These are phyloP conservation scores for Ilyonectria robusta DNA, from an alignment of 2,329 filamentous ascomycete genomes.

Conservation along the genomic window DNA sequence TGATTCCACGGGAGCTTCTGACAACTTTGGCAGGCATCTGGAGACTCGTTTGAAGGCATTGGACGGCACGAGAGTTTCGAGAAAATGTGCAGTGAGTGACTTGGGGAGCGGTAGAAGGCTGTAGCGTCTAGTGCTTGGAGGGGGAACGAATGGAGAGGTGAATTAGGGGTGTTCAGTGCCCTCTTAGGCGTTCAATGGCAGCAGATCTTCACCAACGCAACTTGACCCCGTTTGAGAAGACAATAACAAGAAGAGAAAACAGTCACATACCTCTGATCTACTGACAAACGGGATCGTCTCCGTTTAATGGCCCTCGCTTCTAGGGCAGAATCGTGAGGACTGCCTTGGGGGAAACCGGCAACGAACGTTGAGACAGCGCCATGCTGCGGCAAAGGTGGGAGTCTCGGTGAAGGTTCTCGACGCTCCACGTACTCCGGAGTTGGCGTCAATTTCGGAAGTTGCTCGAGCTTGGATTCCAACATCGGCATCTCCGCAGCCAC, in stretches of 20 bases:
- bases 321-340: conserved; percentile 36
- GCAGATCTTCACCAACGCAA: neutral
- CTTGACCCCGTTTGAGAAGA: neutral
- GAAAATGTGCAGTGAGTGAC: neutral
- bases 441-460: conserved; percentile 41
- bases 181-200: neutral
- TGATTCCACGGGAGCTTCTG: neutral
- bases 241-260: conserved; percentile 6
- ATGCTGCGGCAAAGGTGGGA: conserved; percentile 30
- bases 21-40: neutral
- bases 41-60: neutral
- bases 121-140: neutral
- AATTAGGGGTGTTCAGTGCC: neutral
- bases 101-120: neutral
- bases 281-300: conserved; percentile 42
- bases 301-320: conserved; percentile 37
- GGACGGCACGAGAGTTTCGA: neutral
- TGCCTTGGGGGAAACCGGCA: conserved; percentile 20
- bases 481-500: conserved; percentile 56
- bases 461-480: conserved; percentile 54
- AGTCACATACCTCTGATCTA: conserved; percentile 41
- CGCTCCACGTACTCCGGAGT: conserved; percentile 29
- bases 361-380: conserved; percentile 1
- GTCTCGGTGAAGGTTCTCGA: conserved; percentile 24
- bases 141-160: too few species aligned